phyloP scores from a whole-genome alignment of 2,329 filamentous ascomycete genomes.

The Beauveria pseudobassiana region DNA sequence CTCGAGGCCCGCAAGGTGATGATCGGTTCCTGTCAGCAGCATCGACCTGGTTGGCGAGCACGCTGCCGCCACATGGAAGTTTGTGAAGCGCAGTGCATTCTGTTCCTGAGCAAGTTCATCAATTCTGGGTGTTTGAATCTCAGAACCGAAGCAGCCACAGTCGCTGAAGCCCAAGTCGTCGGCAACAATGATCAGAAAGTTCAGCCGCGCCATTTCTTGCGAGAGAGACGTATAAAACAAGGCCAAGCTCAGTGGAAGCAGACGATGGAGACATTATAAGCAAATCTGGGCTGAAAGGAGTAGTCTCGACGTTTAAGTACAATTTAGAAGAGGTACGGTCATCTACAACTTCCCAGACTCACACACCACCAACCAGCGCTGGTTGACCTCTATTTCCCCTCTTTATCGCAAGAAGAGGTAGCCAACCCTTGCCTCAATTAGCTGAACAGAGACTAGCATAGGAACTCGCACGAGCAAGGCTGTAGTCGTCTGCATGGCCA shows the following conservation, averaged over 20 bases:
- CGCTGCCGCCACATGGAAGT: slow-evolving; percentile 58
- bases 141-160: slow-evolving; percentile 23
- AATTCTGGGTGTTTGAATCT: slow-evolving; percentile 26
- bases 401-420: background rate
- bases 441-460: slow-evolving; percentile 8
- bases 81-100: slow-evolving; percentile 50
- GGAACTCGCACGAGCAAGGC: slow-evolving; percentile 10
- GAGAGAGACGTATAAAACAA: background rate
- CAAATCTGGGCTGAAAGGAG: background rate
- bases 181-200: slow-evolving; percentile 27
- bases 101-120: slow-evolving; percentile 27
- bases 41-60: slow-evolving; percentile 59
- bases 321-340: too few relatives aligned
- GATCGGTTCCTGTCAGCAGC: slow-evolving; percentile 51
- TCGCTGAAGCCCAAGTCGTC: slow-evolving; percentile 29
- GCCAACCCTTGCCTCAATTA: background rate
- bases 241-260: background rate
- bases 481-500: background rate
- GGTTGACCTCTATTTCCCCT: background rate
- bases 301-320: background rate
- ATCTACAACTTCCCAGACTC: background rate
- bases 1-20: slow-evolving; percentile 46
- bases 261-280: background rate
- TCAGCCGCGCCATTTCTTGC: slow-evolving; percentile 20
- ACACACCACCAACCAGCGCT: background rate